These are phyloP conservation scores for Rhizopogon rudus DNA, from an alignment of 768 basidiomycete species.

Conservation along the genomic window DNA sequence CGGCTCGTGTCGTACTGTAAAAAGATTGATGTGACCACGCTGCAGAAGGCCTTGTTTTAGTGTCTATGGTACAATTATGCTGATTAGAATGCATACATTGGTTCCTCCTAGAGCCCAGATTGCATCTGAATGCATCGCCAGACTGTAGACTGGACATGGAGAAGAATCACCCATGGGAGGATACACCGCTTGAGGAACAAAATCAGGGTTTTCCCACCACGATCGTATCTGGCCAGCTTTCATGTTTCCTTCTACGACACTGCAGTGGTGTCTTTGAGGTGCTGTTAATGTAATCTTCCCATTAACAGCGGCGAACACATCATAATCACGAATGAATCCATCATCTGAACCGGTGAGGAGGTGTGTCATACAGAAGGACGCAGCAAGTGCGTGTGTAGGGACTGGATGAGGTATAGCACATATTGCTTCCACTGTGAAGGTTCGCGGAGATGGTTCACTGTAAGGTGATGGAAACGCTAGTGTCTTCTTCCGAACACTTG, in stretches of 20 bases:
- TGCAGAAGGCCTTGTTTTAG: conserved; percentile 27
- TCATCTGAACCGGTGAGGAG: conserved; percentile 90
- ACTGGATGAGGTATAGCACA: conserved; percentile 88
- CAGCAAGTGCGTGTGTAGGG: conserved; percentile 83
- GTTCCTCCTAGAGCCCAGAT: conserved; percentile 90
- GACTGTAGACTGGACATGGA: conserved; percentile 78
- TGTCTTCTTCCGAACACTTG: conserved; percentile 44
- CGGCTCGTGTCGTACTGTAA: conserved; percentile 89
- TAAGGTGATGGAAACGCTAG: conserved; percentile 31
- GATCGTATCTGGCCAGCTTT: conserved; percentile 81
- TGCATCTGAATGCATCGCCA: conserved; percentile 90
- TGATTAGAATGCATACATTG: conserved; percentile 48
- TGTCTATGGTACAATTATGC: not conserved
- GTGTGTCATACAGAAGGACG: conserved; percentile 83
- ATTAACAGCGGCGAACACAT: conserved; percentile 85
- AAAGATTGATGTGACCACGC: conserved; percentile 90
- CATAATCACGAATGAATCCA: conserved; percentile 90
- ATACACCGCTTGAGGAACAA: conserved; percentile 18
- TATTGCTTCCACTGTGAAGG: conserved; percentile 86
- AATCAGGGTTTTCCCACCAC: conserved; percentile 82
- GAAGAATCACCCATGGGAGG: conserved; percentile 44
- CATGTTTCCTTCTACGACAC: conserved; percentile 88
- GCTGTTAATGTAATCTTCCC: conserved; percentile 83
- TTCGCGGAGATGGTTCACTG: conserved; percentile 37
- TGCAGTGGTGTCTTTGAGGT: conserved; percentile 83